Evolutionary conservation across 208 protist species (phyloP), one percentile per base, ranked within the genome.

Genomic region (Tritrichomonas foetus): DNA sequence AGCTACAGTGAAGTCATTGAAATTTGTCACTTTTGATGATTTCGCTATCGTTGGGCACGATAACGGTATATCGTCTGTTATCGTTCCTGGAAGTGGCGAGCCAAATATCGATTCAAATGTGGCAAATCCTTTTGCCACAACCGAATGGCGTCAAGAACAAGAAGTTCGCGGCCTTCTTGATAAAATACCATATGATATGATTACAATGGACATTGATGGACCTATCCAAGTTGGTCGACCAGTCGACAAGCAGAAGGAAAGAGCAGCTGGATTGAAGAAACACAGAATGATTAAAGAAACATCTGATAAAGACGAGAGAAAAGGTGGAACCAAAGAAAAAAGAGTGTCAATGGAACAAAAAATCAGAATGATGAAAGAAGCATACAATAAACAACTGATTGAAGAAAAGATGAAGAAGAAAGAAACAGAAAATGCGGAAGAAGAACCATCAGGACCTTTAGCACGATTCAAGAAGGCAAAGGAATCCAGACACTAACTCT

Each of bases 21-120:
- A 84, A 53, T 84, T 84, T 84, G 74, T 53, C 1, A 84, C 74
- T 55, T 84, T 84, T 53, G 74, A 84, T 47, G 74, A 84, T 84
- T 84, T 84, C 53, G 74, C 74, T 53, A 84, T 84, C 53, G 9
- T 49, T 53, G 74, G 74, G 25, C 44, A 53, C 8, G n/a, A 84
- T 27, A 53, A 25, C 30, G 74, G 74, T 20, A 53, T 84, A 14
- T 84, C 74, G 3, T 47, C n/a, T 53, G 39, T 53, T 33, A 44
- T 84, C 53, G 74, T 84, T 49, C 74, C 74, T 53, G 74, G 74
- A 9, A 47, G n/a, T 30, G 74, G 74, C 53, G 74, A 84, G 25
- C 74, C 74, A 33, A 84, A 84, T 44, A 33, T 84, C 25, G 74
- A 84, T n/a, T 84, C 74, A 25, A 84, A 53, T 53, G 74, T 84